phyloP scores from a whole-genome alignment of 23 red algal genomes.

The Pyropia yezoensis region DNA sequence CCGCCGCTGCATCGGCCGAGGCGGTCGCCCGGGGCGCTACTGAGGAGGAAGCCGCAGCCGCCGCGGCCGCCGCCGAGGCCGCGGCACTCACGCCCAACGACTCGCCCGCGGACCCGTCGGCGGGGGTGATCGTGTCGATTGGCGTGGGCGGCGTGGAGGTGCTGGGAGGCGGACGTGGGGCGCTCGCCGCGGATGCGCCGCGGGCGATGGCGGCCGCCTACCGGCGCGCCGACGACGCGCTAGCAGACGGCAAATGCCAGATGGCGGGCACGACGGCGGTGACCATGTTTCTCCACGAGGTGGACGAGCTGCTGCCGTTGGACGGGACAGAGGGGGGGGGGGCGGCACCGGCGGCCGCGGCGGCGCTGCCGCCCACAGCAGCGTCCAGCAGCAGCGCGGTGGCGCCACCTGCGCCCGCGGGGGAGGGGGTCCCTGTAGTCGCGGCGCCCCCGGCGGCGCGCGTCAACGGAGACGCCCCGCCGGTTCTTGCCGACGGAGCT shows the following conservation, averaged over 20 bases:
- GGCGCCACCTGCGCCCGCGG: neutral
- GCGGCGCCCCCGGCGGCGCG: no score
- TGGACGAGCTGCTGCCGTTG: no score
- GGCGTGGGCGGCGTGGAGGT: neutral
- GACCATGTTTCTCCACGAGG: no score
- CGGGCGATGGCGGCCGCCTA: slow-evolving; percentile 20
- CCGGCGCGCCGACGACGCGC: neutral
- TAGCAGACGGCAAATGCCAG: neutral
- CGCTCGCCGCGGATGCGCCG: neutral
- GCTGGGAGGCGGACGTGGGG: neutral
- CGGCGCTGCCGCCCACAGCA: neutral
- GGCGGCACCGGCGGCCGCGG: neutral
- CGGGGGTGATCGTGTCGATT: neutral
- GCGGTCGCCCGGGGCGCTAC: neutral
- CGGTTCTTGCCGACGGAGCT: no score
- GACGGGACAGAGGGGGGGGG: no score
- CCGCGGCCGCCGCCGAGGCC: neutral
- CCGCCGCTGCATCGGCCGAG: neutral
- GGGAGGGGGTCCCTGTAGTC: no score
- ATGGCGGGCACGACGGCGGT: no score
- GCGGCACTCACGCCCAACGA: neutral
- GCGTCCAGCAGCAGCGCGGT: neutral
- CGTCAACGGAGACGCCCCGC: no score
- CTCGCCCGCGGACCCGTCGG: neutral
- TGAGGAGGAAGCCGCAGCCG: neutral